phyloP scores from a whole-genome alignment of 768 basidiomycete species.

The Lactarius evosmus region DNA sequence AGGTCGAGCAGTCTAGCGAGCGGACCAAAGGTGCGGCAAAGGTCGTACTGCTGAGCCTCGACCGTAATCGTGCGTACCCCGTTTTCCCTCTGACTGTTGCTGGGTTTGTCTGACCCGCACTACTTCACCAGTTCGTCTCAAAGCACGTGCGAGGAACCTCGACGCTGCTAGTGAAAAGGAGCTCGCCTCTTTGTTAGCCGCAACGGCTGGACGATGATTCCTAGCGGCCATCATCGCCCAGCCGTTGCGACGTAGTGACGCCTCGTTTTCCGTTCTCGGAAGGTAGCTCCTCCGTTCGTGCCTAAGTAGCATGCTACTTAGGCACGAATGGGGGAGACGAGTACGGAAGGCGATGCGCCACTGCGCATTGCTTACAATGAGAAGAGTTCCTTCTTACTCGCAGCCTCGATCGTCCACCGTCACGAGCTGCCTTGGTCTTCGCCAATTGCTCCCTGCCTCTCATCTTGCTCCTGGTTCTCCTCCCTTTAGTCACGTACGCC shows the following conservation, averaged over 20 bases:
- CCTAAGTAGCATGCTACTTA: conserved; percentile 2
- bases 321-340: conserved; percentile 9
- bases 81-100: not conserved
- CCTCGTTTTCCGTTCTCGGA: not conserved
- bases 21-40: conserved; percentile 57
- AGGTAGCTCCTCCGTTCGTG: not conserved
- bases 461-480: not conserved
- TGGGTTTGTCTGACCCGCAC: not conserved
- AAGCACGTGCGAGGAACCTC: conserved; percentile 83
- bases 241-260: not conserved
- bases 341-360: not conserved
- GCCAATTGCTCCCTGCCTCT: not conserved
- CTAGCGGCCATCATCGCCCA: not conserved
- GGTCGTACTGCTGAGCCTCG: conserved; percentile 86
- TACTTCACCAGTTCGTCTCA: conserved; percentile 66
- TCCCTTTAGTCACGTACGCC: not conserved
- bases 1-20: conserved; percentile 29
- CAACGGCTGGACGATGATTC: conserved; percentile 31
- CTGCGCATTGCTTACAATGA: not conserved
- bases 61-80: conserved; percentile 78
- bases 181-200: conserved; percentile 63
- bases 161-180: conserved; percentile 85
- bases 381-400: not conserved
- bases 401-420: not conserved
- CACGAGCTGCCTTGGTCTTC: not conserved